phyloP scores from a whole-genome alignment of 768 basidiomycete genomes.

The Leccinellum albellum region DNA sequence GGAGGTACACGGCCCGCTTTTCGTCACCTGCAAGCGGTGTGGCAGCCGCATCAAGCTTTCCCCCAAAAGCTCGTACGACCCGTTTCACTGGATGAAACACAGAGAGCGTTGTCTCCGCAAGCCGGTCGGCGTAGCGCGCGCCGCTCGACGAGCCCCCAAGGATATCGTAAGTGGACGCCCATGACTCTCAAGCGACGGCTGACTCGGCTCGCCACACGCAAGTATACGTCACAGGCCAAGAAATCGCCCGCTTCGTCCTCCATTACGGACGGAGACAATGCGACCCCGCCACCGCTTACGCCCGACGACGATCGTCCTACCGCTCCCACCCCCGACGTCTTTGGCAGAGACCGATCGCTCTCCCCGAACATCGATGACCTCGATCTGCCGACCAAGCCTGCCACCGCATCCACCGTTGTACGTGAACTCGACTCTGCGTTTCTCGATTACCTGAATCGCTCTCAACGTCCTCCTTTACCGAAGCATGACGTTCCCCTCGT shows the following conservation, averaged over 20 bases:
- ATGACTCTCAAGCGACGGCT: background rate
- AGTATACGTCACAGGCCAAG: conserved; percentile 21
- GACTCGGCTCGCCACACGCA: background rate
- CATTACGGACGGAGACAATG: conserved; percentile 29
- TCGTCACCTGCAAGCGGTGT: conserved; percentile 56
- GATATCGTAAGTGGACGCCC: conserved; percentile 19
- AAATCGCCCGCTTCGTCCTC: conserved; percentile 27
- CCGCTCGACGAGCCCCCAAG: conserved; percentile 16
- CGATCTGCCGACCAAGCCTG: conserved; percentile 12
- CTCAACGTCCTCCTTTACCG: conserved; percentile 18
- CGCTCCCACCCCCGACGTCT: conserved; percentile 12
- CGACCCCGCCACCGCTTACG: conserved; percentile 35
- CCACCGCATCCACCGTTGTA: conserved; percentile 12
- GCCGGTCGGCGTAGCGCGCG: conserved; percentile 21
- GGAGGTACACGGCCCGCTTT: conserved; percentile 46
- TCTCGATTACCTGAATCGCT: conserved; percentile 24
- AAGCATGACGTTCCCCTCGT: conserved; percentile 20
- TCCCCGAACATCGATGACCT: conserved; percentile 22
- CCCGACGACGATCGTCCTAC: conserved; percentile 31
- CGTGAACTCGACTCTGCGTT: conserved; percentile 24
- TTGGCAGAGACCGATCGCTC: conserved; percentile 22
- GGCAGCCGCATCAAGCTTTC: conserved; percentile 60
- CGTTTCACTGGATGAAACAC: conserved; percentile 66
- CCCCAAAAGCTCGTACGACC: conserved; percentile 61
- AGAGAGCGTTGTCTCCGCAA: conserved; percentile 56